Conservation (phyloP, 768 basidiomycete genomes). For the Imleria badia region DNA sequence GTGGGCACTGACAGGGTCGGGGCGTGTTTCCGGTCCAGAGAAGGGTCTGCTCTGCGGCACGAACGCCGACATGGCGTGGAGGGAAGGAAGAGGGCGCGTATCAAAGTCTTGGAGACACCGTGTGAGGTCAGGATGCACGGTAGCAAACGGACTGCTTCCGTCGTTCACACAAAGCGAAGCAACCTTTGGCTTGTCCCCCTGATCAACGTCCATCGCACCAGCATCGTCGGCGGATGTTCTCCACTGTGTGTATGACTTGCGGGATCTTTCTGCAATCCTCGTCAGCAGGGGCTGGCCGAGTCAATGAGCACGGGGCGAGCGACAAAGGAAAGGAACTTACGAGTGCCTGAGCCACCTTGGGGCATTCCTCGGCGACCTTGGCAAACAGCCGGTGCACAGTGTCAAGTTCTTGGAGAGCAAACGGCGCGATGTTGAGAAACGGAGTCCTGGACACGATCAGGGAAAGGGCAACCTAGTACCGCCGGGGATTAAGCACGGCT, state of each 20-base stretch:
- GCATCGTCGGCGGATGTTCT: constrained; percentile 22
- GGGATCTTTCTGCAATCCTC: constrained; percentile 53
- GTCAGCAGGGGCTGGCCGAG: constrained; percentile 51
- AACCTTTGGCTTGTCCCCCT: background rate
- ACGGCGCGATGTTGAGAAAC: constrained; percentile 52
- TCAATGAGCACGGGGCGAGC: constrained; percentile 8
- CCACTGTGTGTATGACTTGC: constrained; percentile 44
- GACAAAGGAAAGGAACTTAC: constrained; percentile 35
- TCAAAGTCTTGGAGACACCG: constrained; percentile 28
- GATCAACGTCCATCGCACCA: constrained; percentile 30
- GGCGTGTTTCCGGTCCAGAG: constrained; percentile 19
- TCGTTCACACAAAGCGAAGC: background rate
- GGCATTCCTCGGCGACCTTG: constrained; percentile 56
- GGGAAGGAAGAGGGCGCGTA: constrained; percentile 14
- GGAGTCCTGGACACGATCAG: constrained; percentile 65
- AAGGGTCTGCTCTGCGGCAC: constrained; percentile 13
- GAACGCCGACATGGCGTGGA: constrained; percentile 26
- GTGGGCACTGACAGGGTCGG: constrained; percentile 20
- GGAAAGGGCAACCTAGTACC: constrained; percentile 61
- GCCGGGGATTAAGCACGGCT: constrained; percentile 1
- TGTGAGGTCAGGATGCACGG: constrained; percentile 25
- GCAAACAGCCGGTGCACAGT: constrained; percentile 56
- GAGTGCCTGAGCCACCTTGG: constrained; percentile 58
- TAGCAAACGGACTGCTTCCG: constrained; percentile 17
- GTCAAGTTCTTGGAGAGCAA: constrained; percentile 62